These are phyloP conservation scores for Trichoderma breve DNA, from an alignment of 2,329 filamentous ascomycete species.

Conservation along the genomic window DNA sequence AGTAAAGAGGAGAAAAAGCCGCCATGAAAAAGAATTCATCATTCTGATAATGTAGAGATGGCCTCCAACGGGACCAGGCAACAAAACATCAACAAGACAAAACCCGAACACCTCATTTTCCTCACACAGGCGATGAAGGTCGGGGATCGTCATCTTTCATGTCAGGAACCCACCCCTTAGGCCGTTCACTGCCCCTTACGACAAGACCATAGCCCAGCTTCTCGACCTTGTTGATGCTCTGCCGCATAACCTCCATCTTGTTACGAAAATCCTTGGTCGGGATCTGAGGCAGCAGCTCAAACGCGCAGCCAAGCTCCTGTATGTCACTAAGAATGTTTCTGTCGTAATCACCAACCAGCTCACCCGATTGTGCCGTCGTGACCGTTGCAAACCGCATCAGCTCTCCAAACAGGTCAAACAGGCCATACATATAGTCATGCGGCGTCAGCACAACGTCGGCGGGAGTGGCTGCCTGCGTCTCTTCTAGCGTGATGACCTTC, in stretches of 20 bases:
- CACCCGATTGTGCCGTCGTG: slow-evolving; percentile 72
- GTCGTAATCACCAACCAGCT: slow-evolving; percentile 40
- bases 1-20: not conserved
- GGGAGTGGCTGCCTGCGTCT: slow-evolving; percentile 52
- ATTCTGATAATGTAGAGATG: not conserved
- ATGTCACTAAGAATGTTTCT: slow-evolving; percentile 76
- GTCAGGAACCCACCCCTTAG: slow-evolving; percentile 90
- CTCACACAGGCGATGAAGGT: slow-evolving; percentile 30
- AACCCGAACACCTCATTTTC: too few relatives aligned
- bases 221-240: slow-evolving; percentile 93
- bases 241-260: slow-evolving; percentile 84
- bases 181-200: slow-evolving; percentile 82
- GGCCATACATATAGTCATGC: slow-evolving; percentile 83
- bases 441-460: slow-evolving; percentile 63
- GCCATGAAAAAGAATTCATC: not conserved
- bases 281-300: slow-evolving; percentile 69
- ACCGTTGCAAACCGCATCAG: slow-evolving; percentile 96
- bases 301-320: slow-evolving; percentile 69
- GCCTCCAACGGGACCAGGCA: not conserved
- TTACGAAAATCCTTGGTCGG: slow-evolving; percentile 60
- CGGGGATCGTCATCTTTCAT: slow-evolving; percentile 42
- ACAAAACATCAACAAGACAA: not conserved
- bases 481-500: slow-evolving; percentile 65
- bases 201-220: slow-evolving; percentile 82
- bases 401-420: slow-evolving; percentile 94